Conservation (phyloP, 2,329 filamentous ascomycete species). For the Plenodomus lindquistii region DNA sequence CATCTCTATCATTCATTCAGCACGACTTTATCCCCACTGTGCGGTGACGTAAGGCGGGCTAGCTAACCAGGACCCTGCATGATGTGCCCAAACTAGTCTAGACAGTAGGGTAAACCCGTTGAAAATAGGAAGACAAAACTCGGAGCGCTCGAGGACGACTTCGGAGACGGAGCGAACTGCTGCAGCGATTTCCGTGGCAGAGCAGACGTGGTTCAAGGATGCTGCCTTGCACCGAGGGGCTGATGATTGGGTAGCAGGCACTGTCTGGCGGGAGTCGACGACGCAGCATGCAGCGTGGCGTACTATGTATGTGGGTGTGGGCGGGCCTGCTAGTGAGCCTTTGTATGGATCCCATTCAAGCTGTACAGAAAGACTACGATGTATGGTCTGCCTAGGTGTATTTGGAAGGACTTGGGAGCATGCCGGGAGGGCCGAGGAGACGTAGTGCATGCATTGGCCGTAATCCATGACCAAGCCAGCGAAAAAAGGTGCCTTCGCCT, state of each 20-base stretch:
- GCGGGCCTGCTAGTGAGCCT: constrained; percentile 18
- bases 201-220: constrained; percentile 6
- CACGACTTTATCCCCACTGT: constrained; percentile 3
- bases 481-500: constrained; percentile 7
- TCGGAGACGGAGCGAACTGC: not conserved
- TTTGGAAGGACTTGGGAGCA: too few species aligned
- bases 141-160: not conserved
- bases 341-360: constrained; percentile 10
- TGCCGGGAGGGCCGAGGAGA: constrained; percentile 22
- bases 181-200: constrained; percentile 1
- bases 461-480: constrained; percentile 6
- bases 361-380: constrained; percentile 5
- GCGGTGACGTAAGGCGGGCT: constrained; percentile 26
- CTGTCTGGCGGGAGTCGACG: not conserved
- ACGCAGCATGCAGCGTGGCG: constrained; percentile 16
- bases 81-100: not conserved
- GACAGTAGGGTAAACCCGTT: not conserved
- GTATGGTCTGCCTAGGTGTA: constrained; percentile 11
- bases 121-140: not conserved
- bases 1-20: too few species aligned
- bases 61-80: constrained; percentile 18
- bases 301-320: too few species aligned
- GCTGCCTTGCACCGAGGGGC: constrained; percentile 9
- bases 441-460: constrained; percentile 13
- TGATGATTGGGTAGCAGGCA: not conserved